Base-by-base conservation (phyloP, 805 yeast species). In the Blastobotrys terrestris region DNA sequence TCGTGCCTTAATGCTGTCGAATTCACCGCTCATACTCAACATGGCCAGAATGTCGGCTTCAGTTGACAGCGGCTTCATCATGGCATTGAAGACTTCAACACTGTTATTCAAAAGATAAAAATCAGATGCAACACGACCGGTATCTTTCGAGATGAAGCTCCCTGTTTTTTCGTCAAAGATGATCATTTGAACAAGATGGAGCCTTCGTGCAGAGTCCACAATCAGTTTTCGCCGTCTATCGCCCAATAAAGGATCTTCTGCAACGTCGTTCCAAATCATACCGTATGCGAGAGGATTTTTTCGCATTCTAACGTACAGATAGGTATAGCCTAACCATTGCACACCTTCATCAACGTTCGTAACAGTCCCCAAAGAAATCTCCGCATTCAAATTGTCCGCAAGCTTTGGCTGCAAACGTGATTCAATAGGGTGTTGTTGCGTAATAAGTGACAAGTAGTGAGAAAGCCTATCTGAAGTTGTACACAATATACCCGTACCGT, bases 321-420 rank as follows among this genome's bases (percentile, higher is more conserved):
- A 94, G 0, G 99, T 94, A 62, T 95, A 94, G 2, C 99, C 98
- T n/a, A 94, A 74, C 99, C 99, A 94, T 58, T 84, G 88, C 0
- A 94, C 85, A 53, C 91, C 99, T 70, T 94, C 99, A 31, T 87
- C 95, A 8, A 94, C 82, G 62, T 85, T 91, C 0, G 98, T 89
- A 1, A 94, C 98, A 0, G 95, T 91, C 1, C 99, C 99, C 16
- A 94, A 69, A 0, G 98, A 85, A 19, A 95, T 89, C 66, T 94
- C 99, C 0, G 99, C 99, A 67, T 95, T 95, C 63, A 94, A 74
- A 59, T 92, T 94, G 65, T 94, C 99, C 16, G 87, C 90, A 31
- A 94, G 69, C 62, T 87, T 88, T 0, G 80, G 83, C 52, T 84
- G 76, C 41, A 94, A 74, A 55, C 82, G 80, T 0, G 97, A 89